phyloP scores from a whole-genome alignment of 1,284 basidiomycete genomes.

The Cryptococcus jaspeensis region DNA sequence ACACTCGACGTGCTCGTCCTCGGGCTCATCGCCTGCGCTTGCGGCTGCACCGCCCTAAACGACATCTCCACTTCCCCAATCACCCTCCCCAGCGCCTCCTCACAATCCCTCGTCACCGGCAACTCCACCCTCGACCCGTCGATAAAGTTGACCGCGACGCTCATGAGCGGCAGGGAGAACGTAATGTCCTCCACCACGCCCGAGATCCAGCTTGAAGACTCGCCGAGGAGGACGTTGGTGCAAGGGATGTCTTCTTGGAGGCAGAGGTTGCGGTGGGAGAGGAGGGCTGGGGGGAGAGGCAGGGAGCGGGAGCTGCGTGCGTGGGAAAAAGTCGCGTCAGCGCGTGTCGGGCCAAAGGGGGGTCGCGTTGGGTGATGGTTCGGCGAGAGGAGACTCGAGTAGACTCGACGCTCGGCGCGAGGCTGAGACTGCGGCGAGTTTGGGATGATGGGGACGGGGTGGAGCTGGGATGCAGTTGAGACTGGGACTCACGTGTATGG shows the following conservation, averaged over 20 bases:
- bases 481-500: conserved; percentile 53
- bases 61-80: conserved; percentile 49
- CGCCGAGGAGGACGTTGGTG: conserved; percentile 48
- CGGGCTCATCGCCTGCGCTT: conserved; percentile 26
- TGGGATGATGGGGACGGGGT: too few species aligned
- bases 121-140: conserved; percentile 42
- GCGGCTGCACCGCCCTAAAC: conserved; percentile 22
- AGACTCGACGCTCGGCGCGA: neutral
- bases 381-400: too few species aligned
- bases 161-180: conserved; percentile 38
- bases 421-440: neutral
- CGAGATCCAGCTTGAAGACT: conserved; percentile 51
- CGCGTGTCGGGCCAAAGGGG: conserved; percentile 56
- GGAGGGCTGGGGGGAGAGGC: conserved; percentile 50
- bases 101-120: conserved; percentile 35
- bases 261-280: conserved; percentile 46
- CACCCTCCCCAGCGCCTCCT: conserved; percentile 35
- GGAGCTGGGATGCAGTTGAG: too few species aligned
- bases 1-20: conserved; percentile 26
- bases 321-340: conserved; percentile 71
- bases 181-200: conserved; percentile 51
- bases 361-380: conserved; percentile 49
- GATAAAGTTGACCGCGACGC: conserved; percentile 45
- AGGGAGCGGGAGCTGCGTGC: conserved; percentile 51
- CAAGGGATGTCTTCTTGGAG: conserved; percentile 49